Conservation (phyloP, 164 flowering plant species). For the Vitis rupestris region DNA sequence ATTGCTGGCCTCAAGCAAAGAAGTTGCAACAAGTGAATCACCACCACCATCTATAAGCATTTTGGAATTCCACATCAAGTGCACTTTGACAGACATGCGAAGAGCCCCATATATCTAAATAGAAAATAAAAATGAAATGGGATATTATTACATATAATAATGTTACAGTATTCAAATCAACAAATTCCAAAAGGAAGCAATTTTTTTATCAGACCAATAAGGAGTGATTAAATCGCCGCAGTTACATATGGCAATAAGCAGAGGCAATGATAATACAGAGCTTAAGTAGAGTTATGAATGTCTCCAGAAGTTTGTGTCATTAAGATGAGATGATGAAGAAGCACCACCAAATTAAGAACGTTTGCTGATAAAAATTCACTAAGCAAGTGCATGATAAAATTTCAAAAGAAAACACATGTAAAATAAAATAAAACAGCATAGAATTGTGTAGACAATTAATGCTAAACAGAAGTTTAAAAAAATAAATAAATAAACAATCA, state of each 20-base stretch:
- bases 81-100: slow-evolving; percentile 92
- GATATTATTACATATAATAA: not conserved
- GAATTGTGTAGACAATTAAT: no score
- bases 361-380: no score
- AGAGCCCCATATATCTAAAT: slow-evolving; percentile 85
- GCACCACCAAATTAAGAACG: not conserved
- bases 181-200: not conserved
- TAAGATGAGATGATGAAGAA: not conserved
- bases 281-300: not conserved
- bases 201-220: no score
- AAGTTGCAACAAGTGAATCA: slow-evolving; percentile 76
- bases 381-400: no score
- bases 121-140: not conserved
- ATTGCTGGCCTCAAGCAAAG: slow-evolving; percentile 94
- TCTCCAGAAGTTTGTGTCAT: not conserved
- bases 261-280: not conserved
- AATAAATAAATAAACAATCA: no score
- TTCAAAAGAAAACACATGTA: no score
- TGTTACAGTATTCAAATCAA: not conserved
- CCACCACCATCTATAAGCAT: slow-evolving; percentile 79
- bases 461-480: no score
- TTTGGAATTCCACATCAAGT: slow-evolving; percentile 89
- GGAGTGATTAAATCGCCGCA: not conserved
- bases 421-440: no score
- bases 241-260: not conserved